A percentile compares a stretch with the other conserved stretches of the same genome.
These are phyloP conservation scores for Arxiozyma slooffiae DNA, from an alignment of 1,139 yeast species.

Conservation along the genomic window DNA sequence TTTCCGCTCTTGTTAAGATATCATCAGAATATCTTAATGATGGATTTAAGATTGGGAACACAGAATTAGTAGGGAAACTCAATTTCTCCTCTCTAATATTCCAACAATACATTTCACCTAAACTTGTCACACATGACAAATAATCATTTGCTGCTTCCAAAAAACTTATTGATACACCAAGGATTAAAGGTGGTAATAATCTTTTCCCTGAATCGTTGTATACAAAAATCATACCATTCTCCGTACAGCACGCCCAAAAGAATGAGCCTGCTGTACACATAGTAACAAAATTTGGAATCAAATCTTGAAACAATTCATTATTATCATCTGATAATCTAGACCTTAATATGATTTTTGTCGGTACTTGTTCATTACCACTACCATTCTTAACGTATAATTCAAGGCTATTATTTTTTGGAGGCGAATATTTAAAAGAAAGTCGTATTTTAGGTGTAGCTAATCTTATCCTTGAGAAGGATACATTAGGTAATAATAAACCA, in stretches of 20 bases:
- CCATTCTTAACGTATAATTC: constrained; percentile 45
- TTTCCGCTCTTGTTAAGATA: constrained; percentile 69
- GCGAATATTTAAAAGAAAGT: constrained; percentile 38
- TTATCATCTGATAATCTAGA: constrained; percentile 27
- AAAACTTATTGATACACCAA: constrained; percentile 48
- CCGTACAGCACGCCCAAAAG: constrained; percentile 65
- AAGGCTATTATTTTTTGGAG: constrained; percentile 29
- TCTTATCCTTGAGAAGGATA: constrained; percentile 69
- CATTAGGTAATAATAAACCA: constrained; percentile 66
- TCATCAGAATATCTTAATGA: constrained; percentile 47
- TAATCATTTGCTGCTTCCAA: constrained; percentile 41
- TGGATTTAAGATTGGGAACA: constrained; percentile 54
- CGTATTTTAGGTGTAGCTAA: constrained; percentile 75
- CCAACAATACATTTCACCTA: constrained; percentile 84
- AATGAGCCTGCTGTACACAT: constrained; percentile 66
- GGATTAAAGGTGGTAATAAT: constrained; percentile 46
- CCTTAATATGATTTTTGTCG: constrained; percentile 39
- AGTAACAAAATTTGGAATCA: constrained; percentile 46
- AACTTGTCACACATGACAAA: constrained; percentile 68
- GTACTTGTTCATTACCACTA: constrained; percentile 44
- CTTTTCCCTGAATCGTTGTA: constrained; percentile 42
- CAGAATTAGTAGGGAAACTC: constrained; percentile 42
- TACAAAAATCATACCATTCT: constrained; percentile 54
- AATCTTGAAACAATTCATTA: constrained; percentile 43
- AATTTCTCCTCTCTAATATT: constrained; percentile 41